Percentiles rank a stretch among this genome's conserved stretches.
Evolutionary conservation across 169 alveolate species (phyloP).

Genomic region (Plasmodium gonderi): DNA sequence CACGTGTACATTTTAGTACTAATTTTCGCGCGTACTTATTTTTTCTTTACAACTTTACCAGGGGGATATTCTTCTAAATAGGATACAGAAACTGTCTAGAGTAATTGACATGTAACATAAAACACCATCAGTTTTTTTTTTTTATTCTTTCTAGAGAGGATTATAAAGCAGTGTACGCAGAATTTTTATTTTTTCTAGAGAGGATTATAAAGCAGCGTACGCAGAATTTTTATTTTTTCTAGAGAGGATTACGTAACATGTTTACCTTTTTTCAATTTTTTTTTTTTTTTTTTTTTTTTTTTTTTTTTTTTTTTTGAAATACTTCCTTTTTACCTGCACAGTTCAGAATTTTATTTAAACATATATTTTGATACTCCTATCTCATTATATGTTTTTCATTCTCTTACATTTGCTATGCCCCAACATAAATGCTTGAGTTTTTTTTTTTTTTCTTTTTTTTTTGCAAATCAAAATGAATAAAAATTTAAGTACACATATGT

Average conservation of each 20-base stretch:
- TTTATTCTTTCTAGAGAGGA: not conserved
- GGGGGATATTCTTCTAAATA: conserved; percentile 93
- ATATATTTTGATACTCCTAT: not conserved
- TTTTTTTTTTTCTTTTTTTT: not conserved
- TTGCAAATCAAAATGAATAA: not conserved
- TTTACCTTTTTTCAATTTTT: no score
- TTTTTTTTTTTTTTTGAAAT: conserved; percentile 1
- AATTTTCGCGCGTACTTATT: not conserved
- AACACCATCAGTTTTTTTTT: not conserved
- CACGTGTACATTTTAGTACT: not conserved
- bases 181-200: no score
- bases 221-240: no score
- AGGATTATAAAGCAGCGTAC: no score
- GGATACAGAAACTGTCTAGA: conserved; percentile 94
- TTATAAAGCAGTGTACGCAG: no score
- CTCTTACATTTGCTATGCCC: not conserved
- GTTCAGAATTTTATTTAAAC: not conserved
- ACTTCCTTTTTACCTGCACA: not conserved
- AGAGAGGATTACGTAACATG: no score
- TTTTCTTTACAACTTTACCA: conserved; percentile 15
- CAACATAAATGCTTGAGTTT: not conserved
- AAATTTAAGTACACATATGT: no score
- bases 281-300: not conserved
- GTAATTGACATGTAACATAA: conserved; percentile 90
- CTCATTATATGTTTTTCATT: not conserved